A percentile compares a stretch with the other conserved stretches of the same genome.
Conservation (phyloP, 129 eudicot genomes). For the Solidago caesia region DNA sequence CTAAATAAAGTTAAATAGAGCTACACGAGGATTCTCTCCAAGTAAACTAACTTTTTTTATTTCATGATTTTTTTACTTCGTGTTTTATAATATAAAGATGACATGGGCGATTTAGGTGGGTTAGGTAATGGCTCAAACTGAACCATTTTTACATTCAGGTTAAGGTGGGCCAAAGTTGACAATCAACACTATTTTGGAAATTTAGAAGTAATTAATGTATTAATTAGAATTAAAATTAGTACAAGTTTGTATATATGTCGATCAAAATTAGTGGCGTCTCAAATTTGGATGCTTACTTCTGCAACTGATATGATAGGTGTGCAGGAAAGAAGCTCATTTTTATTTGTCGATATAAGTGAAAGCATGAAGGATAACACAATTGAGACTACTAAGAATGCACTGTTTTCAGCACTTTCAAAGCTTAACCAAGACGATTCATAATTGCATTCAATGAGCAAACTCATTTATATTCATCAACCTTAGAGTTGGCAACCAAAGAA, state of each 20-base stretch:
- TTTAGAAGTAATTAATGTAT: neutral
- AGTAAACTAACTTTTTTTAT: conserved; percentile 31
- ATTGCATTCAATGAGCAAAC: conserved; percentile 64
- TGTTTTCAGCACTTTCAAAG: conserved; percentile 53
- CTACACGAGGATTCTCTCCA: conserved; percentile 92
- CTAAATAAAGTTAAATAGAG: conserved; percentile 92
- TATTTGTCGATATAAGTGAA: conserved; percentile 76
- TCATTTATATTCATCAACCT: conserved; percentile 46
- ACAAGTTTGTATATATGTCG: neutral
- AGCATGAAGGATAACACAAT: conserved; percentile 81
- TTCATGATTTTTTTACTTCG: no score
- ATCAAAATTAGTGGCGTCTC: neutral
- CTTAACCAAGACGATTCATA: conserved; percentile 58
- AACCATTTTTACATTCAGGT: neutral
- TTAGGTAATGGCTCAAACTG: neutral
- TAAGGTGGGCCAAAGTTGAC: no score
- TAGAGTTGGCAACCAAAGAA: conserved; percentile 61
- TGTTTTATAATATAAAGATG: no score
- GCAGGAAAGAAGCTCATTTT: conserved; percentile 59
- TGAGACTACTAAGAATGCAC: conserved; percentile 66
- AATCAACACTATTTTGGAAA: neutral
- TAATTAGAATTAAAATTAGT: no score
- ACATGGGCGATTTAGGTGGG: no score
- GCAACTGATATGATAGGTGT: conserved; percentile 46
- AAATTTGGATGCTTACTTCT: neutral